Percentiles rank a stretch among this genome's conserved stretches.
Conservation (phyloP, 1,284 basidiomycete species). For the Pseudozyma sp. region DNA sequence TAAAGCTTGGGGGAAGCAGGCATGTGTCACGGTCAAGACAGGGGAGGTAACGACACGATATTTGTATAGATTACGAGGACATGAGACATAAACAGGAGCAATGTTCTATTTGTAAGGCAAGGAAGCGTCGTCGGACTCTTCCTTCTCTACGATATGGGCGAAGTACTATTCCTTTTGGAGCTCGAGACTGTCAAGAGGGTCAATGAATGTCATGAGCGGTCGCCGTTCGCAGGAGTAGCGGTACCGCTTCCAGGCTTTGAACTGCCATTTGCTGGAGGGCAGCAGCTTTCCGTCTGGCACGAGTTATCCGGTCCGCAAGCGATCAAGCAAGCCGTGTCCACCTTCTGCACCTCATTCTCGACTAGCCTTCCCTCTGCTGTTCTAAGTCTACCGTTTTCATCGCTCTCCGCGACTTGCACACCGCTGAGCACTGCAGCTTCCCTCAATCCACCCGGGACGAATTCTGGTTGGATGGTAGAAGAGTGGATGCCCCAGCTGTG, state of each 20-base stretch:
- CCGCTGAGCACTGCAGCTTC: constrained; percentile 63
- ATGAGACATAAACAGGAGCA: too few relatives aligned
- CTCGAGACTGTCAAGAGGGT: background rate
- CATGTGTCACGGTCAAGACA: too few relatives aligned
- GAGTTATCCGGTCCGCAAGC: constrained; percentile 58
- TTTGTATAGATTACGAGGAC: too few relatives aligned
- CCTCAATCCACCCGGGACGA: constrained; percentile 61
- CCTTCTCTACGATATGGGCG: too few relatives aligned
- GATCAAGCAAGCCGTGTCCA: constrained; percentile 62
- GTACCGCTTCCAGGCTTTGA: constrained; percentile 10
- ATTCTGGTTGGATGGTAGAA: constrained; percentile 68
- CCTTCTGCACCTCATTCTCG: constrained; percentile 55
- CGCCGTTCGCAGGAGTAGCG: constrained; percentile 17
- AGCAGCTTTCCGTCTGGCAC: constrained; percentile 61
- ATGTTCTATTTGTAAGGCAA: too few relatives aligned
- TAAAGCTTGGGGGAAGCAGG: too few relatives aligned
- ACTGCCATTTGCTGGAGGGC: constrained; percentile 40
- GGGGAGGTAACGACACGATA: too few relatives aligned
- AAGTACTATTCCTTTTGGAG: too few relatives aligned
- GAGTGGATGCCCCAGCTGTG: constrained; percentile 94
- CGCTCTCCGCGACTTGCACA: constrained; percentile 56
- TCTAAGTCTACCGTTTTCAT: constrained; percentile 53
- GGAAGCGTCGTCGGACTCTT: too few relatives aligned
- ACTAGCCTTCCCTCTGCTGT: constrained; percentile 61
- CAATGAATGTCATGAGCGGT: constrained; percentile 6